Percentiles rank a stretch among this genome's conserved stretches.
phyloP scores from a whole-genome alignment of 1,139 yeast genomes.

The Magnusiomyces suaveolens region DNA sequence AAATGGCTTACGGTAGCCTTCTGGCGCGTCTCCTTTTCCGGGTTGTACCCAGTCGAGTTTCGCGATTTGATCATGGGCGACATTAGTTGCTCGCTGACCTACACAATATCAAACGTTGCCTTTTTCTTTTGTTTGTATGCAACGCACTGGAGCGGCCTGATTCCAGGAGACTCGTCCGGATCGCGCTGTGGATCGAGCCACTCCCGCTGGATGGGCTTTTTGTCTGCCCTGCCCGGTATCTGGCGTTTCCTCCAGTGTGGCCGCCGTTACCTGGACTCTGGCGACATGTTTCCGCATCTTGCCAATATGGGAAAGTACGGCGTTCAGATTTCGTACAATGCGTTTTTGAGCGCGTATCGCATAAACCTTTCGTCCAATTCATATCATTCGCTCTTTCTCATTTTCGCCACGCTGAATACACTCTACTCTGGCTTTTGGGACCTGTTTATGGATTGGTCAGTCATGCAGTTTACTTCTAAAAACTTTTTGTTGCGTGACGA shows the following conservation, averaged over 20 bases:
- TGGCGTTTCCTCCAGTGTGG: conserved; percentile 88
- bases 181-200: conserved; percentile 66
- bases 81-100: conserved; percentile 76
- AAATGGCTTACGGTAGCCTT: conserved; percentile 66
- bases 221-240: conserved; percentile 73
- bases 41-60: conserved; percentile 89
- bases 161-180: conserved; percentile 37
- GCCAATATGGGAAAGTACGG: conserved; percentile 80
- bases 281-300: conserved; percentile 93
- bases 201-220: conserved; percentile 70
- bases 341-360: conserved; percentile 71
- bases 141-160: conserved; percentile 44
- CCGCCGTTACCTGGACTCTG: conserved; percentile 85
- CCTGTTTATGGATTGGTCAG: conserved; percentile 89
- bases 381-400: conserved; percentile 52
- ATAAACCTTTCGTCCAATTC: conserved; percentile 40
- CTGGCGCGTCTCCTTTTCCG: conserved; percentile 68
- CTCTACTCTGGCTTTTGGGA: conserved; percentile 73
- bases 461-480: conserved; percentile 65
- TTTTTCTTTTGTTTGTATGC: conserved; percentile 78
- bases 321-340: conserved; percentile 57
- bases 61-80: conserved; percentile 91
- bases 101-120: conserved; percentile 75
- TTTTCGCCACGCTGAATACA: conserved; percentile 68
- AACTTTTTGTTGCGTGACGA: conserved; percentile 60